These are phyloP conservation scores for Chaetomium tenue DNA, from an alignment of 495 filamentous ascomycete genomes.

Conservation along the genomic window DNA sequence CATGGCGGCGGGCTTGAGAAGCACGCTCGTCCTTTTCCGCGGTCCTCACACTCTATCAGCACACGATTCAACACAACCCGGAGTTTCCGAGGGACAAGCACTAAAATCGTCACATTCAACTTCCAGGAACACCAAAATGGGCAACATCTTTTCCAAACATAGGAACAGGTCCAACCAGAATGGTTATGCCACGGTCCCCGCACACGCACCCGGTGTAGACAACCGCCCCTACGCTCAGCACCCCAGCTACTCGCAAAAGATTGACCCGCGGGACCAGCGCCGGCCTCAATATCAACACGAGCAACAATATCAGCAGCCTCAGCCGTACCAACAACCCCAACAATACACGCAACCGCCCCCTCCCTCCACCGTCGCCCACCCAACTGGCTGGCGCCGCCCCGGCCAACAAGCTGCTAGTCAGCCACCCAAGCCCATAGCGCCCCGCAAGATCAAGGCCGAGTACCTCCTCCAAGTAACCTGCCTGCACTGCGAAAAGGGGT, in stretches of 20 bases:
- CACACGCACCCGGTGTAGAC: too few relatives aligned
- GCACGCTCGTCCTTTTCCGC: slow-evolving; percentile 22
- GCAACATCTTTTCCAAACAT: neutral
- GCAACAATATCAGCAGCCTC: neutral
- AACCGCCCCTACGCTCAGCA: neutral
- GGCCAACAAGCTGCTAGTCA: too few relatives aligned
- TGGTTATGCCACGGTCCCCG: too few relatives aligned
- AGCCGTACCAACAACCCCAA: neutral
- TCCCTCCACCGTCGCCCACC: neutral
- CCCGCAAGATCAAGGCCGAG: neutral
- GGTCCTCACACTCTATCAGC: slow-evolving; percentile 17
- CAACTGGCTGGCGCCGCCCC: too few relatives aligned
- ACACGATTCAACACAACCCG: slow-evolving; percentile 15
- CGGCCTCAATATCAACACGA: neutral
- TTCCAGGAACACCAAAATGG: neutral
- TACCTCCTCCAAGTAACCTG: neutral
- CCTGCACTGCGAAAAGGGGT: neutral
- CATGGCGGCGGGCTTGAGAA: slow-evolving; percentile 26
- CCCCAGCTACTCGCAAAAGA: neutral
- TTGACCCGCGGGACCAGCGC: neutral
- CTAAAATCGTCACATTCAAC: neutral
- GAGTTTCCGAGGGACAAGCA: neutral
- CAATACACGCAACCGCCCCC: neutral
- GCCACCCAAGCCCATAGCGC: neutral
- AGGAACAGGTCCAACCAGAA: neutral